Conservation (phyloP, 176 grass and related monocot species). For the Oryza longistaminata region DNA sequence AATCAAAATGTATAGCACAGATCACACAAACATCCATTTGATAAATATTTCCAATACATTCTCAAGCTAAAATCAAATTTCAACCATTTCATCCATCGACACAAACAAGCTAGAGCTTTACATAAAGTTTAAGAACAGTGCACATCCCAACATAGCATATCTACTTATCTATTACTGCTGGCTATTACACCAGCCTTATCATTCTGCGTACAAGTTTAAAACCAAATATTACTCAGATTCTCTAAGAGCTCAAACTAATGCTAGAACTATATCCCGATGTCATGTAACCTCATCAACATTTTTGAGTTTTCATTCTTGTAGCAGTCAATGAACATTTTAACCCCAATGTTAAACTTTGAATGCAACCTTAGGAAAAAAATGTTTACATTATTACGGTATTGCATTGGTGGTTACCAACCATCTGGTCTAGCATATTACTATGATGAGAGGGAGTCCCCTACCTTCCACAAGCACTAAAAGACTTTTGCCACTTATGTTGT, state of each 20-base stretch:
- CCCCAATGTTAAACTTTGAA: too few relatives aligned
- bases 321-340: too few relatives aligned
- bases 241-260: too few relatives aligned
- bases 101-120: neutral
- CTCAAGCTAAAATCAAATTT: neutral
- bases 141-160: neutral
- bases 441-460: too few relatives aligned
- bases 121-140: neutral
- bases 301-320: too few relatives aligned
- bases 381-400: too few relatives aligned
- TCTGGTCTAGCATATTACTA: too few relatives aligned
- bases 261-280: too few relatives aligned
- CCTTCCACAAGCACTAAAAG: neutral
- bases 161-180: neutral
- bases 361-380: too few relatives aligned
- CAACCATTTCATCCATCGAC: neutral
- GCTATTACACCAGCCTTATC: neutral
- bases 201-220: neutral
- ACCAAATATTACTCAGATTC: neutral
- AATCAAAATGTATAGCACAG: slow-evolving; percentile 10
- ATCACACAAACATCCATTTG: slow-evolving; percentile 25
- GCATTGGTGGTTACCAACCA: too few relatives aligned
- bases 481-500: neutral
- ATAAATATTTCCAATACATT: neutral
- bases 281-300: too few relatives aligned